A percentile compares a stretch with the other conserved stretches of the same genome.
Conservation (phyloP, 192 early-diverging fungal genomes). For the Coemansia javaensis region DNA sequence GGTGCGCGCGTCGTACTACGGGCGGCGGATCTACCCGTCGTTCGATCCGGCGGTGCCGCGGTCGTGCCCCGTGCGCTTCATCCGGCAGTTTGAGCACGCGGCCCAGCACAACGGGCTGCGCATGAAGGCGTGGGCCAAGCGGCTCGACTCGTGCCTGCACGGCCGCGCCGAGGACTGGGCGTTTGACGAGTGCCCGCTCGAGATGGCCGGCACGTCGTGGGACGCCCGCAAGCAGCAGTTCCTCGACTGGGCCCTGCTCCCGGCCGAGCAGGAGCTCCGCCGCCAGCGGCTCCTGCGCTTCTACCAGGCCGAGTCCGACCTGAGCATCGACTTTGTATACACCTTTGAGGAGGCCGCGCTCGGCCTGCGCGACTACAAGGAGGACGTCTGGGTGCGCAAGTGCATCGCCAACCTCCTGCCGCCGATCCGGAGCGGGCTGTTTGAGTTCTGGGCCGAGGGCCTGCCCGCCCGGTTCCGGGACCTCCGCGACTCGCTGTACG, state of each 20-base stretch:
- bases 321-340: conserved; percentile 50
- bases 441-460: conserved; percentile 46
- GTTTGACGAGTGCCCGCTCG: conserved; percentile 44
- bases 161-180: conserved; percentile 48
- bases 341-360: conserved; percentile 44
- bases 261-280: conserved; percentile 46
- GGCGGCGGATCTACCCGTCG: conserved; percentile 39
- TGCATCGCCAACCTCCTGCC: conserved; percentile 44
- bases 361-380: conserved; percentile 43
- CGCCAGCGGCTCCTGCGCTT: conserved; percentile 43
- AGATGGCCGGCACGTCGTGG: conserved; percentile 26
- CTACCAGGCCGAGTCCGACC: conserved; percentile 39
- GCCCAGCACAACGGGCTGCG: conserved; percentile 46
- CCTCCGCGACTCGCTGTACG: conserved; percentile 49
- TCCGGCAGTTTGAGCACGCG: conserved; percentile 44
- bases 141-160: conserved; percentile 40
- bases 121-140: conserved; percentile 37
- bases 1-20: conserved; percentile 29
- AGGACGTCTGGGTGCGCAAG: conserved; percentile 49
- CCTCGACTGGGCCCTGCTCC: conserved; percentile 48
- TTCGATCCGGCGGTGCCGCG: conserved; percentile 32
- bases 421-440: conserved; percentile 33
- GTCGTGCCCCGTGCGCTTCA: conserved; percentile 34
- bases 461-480: conserved; percentile 46
- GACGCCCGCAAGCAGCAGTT: conserved; percentile 42